Conservation (phyloP, 345 rosid genomes). For the Firmiana major region DNA sequence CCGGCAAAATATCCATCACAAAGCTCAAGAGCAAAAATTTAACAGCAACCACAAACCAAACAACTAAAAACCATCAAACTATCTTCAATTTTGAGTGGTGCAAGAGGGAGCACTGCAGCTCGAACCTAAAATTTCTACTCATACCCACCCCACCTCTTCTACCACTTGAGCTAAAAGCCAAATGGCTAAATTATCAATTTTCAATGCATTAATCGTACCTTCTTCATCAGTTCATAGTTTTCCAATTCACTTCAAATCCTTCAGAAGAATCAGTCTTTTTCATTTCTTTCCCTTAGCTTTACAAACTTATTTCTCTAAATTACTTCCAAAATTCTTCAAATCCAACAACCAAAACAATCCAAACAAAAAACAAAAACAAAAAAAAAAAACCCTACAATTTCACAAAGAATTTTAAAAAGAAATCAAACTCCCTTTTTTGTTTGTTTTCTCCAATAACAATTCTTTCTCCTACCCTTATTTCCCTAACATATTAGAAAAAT, state of each 20-base stretch:
- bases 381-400: not conserved
- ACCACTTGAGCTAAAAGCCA: not conserved
- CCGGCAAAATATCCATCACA: not conserved
- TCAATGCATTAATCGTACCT: not conserved
- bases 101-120: not conserved
- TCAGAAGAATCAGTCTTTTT: not conserved
- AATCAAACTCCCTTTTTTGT: not conserved
- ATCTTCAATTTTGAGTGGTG: not conserved
- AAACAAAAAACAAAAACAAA: too few species aligned
- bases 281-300: not conserved
- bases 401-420: not conserved
- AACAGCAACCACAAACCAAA: not conserved
- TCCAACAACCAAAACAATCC: not conserved
- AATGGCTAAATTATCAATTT: not conserved
- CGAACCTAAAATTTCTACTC: not conserved
- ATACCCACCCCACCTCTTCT: not conserved
- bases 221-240: not conserved
- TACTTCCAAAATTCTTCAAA: conserved; percentile 5
- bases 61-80: not conserved
- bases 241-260: not conserved
- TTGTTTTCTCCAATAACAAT: not conserved
- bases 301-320: not conserved
- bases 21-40: not conserved
- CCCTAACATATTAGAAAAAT: not conserved
- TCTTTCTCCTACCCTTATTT: not conserved